These are phyloP conservation scores for Biscogniauxia marginata DNA, from an alignment of 2,329 filamentous ascomycete species.

Conservation along the genomic window DNA sequence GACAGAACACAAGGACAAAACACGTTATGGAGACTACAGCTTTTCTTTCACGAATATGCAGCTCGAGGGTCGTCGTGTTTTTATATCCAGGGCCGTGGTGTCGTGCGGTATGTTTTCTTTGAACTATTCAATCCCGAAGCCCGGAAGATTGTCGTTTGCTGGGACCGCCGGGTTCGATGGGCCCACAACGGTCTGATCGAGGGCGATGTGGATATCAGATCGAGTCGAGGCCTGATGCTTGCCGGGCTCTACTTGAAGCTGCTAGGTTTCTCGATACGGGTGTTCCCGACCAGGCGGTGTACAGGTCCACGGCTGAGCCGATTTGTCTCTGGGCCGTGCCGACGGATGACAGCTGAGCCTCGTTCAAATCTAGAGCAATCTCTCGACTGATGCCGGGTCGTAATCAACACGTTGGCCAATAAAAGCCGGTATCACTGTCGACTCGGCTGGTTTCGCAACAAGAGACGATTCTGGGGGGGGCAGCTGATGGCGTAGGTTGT, in stretches of 20 bases:
- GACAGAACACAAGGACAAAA: slow-evolving; percentile 16
- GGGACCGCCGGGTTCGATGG: neutral
- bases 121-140: neutral
- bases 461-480: too few species aligned
- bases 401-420: neutral
- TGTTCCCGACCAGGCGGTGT: neutral
- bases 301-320: neutral
- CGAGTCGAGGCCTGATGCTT: neutral
- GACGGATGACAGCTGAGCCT: neutral
- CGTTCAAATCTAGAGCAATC: neutral
- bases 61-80: neutral
- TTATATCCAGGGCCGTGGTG: neutral
- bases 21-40: neutral
- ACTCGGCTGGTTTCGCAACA: too few species aligned
- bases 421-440: neutral
- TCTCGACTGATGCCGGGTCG: neutral
- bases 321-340: neutral
- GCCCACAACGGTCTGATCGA: neutral
- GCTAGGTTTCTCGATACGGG: neutral
- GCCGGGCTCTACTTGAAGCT: neutral
- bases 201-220: neutral
- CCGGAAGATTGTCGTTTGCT: neutral
- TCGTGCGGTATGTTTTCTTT: neutral
- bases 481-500: neutral
- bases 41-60: too few species aligned